These are phyloP conservation scores for Aspergillus sojae DNA, from an alignment of 2,329 filamentous ascomycete species.

Conservation along the genomic window DNA sequence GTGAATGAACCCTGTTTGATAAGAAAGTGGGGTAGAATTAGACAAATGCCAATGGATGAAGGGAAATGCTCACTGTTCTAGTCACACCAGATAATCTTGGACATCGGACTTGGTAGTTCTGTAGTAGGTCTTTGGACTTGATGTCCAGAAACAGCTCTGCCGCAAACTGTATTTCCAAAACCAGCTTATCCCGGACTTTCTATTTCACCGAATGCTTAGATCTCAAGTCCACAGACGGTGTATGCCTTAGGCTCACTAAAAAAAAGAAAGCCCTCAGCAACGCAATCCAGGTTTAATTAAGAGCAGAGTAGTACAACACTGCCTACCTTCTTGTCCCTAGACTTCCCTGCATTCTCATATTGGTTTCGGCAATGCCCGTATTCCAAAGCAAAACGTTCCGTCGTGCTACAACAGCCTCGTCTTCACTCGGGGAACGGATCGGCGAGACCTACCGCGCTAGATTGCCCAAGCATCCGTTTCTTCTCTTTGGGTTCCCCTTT, in stretches of 20 bases:
- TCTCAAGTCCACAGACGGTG: too few species aligned
- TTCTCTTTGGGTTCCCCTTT: constrained; percentile 93
- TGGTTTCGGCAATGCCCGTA: constrained; percentile 53
- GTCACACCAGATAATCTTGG: background rate
- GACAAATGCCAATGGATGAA: background rate
- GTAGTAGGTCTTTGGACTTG: background rate
- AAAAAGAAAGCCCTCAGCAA: background rate
- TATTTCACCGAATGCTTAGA: constrained; percentile 16
- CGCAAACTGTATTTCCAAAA: constrained; percentile 11
- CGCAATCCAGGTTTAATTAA: background rate
- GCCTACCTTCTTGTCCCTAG: background rate
- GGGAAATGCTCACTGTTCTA: background rate
- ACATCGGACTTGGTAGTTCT: background rate
- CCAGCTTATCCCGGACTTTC: constrained; percentile 19
- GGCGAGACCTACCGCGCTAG: constrained; percentile 75
- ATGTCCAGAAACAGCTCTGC: constrained; percentile 10
- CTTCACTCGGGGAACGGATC: constrained; percentile 66
- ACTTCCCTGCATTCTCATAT: background rate
- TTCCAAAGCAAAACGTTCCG: constrained; percentile 75
- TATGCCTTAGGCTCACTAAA: constrained; percentile 3
- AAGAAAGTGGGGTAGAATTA: background rate
- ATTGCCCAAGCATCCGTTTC: constrained; percentile 80
- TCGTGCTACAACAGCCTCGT: constrained; percentile 50
- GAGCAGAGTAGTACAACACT: background rate
- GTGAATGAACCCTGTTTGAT: background rate